Evolutionary conservation across 768 basidiomycete species (phyloP).

Genomic region (Lentinus brumalis): DNA sequence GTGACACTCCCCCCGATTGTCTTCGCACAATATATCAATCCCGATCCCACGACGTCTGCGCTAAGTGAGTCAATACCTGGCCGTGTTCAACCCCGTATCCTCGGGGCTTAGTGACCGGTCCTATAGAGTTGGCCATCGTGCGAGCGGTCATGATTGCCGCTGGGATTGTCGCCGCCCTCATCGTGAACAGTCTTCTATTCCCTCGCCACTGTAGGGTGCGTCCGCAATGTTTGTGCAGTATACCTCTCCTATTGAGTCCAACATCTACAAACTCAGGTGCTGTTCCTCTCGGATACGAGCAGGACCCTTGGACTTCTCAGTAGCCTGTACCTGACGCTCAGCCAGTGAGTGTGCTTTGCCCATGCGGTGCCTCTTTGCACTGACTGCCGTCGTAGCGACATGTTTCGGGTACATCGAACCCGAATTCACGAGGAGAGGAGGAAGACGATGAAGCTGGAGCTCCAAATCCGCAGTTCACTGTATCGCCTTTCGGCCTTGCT

Average conservation of each 20-base stretch:
- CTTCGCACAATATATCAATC: constrained; percentile 31
- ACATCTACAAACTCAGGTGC: constrained; percentile 29
- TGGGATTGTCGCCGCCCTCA: constrained; percentile 47
- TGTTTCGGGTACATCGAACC: constrained; percentile 33
- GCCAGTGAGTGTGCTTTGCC: constrained; percentile 34
- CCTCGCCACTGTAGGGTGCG: constrained; percentile 49
- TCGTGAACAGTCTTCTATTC: constrained; percentile 47
- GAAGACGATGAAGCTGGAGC: constrained; percentile 42
- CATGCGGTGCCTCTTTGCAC: not conserved
- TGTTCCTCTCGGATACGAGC: constrained; percentile 44
- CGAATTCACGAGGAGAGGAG: constrained; percentile 32
- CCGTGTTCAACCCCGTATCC: not conserved
- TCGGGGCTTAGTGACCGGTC: not conserved
- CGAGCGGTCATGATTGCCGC: constrained; percentile 44
- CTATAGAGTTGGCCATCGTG: constrained; percentile 40
- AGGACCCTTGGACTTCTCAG: constrained; percentile 41
- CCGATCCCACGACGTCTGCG: constrained; percentile 30
- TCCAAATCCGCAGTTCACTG: constrained; percentile 43
- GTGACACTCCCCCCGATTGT: constrained; percentile 47
- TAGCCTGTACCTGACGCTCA: constrained; percentile 45
- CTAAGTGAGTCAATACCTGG: constrained; percentile 27
- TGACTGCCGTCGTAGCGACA: constrained; percentile 32
- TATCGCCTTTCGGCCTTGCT: constrained; percentile 42
- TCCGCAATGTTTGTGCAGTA: not conserved
- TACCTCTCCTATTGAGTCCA: not conserved